A percentile compares a stretch with the other conserved stretches of the same genome.
phyloP scores from a whole-genome alignment of 441 rosid genomes.

The Euphorbia celastroides region DNA sequence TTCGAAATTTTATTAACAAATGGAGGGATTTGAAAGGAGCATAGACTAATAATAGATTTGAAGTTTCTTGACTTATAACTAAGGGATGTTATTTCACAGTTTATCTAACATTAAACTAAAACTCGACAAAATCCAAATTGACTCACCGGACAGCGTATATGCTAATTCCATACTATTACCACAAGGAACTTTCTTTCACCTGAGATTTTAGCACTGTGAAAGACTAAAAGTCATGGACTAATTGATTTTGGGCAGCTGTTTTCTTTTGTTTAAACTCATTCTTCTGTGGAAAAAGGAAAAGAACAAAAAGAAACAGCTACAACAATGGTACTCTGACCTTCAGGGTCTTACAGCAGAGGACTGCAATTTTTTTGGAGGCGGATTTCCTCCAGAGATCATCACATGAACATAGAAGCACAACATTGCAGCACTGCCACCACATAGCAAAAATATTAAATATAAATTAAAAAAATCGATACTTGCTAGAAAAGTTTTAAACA shows the following conservation, averaged over 20 bases:
- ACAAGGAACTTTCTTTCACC: not conserved
- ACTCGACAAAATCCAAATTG: not conserved
- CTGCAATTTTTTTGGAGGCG: conserved; percentile 83
- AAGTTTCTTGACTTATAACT: not conserved
- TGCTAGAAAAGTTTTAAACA: not conserved
- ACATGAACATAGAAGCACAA: conserved; percentile 70
- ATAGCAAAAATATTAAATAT: not conserved
- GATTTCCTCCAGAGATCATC: conserved; percentile 85
- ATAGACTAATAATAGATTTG: not conserved
- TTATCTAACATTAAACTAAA: not conserved
- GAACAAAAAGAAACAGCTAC: not conserved
- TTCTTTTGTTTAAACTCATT: not conserved
- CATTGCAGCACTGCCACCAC: conserved; percentile 63
- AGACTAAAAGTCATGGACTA: not conserved
- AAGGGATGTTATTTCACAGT: not conserved
- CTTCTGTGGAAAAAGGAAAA: not conserved
- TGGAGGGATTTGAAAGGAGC: not conserved
- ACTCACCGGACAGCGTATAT: not conserved
- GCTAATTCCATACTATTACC: not conserved
- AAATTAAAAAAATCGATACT: not conserved
- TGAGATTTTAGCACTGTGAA: not conserved
- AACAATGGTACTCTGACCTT: conserved; percentile 16
- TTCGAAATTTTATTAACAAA: not conserved
- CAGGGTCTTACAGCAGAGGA: conserved; percentile 33
- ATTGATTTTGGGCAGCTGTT: not conserved